A percentile compares a stretch with the other conserved stretches of the same genome.
Evolutionary conservation across 139 green algal species (phyloP).

Genomic region (Yamagishiella unicocca): DNA sequence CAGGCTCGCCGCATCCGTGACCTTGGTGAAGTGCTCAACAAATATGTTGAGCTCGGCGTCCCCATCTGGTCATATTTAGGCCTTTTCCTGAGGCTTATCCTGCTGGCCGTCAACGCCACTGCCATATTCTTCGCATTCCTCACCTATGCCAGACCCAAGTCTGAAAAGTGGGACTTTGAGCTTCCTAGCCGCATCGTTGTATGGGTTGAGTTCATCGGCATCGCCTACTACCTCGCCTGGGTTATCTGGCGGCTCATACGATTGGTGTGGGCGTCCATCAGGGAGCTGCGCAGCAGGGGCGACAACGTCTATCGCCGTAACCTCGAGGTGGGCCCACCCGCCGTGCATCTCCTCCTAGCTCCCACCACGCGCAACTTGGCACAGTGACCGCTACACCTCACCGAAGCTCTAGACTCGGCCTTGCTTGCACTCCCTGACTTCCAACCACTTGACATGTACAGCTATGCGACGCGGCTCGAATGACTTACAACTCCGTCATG

Average conservation of each 20-base stretch:
- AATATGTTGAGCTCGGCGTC: not conserved
- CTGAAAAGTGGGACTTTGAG: not conserved
- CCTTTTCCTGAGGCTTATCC: not conserved
- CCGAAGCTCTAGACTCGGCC: no score
- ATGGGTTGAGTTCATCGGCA: slow-evolving; percentile 17
- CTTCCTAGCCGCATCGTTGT: not conserved
- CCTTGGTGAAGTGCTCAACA: not conserved
- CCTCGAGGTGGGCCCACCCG: not conserved
- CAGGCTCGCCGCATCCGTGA: slow-evolving; percentile 32
- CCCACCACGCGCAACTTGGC: no score
- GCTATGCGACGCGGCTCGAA: not conserved
- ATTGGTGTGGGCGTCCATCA: not conserved
- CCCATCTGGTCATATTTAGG: not conserved
- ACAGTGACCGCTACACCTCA: no score
- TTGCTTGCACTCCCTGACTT: not conserved
- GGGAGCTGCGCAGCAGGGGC: not conserved
- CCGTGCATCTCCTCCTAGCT: no score
- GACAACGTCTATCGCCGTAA: not conserved
- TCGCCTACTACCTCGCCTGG: not conserved
- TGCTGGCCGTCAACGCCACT: slow-evolving; percentile 3
- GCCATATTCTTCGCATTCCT: slow-evolving; percentile 30
- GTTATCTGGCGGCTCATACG: not conserved
- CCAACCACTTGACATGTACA: not conserved
- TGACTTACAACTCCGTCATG: not conserved
- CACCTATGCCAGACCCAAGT: not conserved